These are phyloP conservation scores for Aspergillus taichungensis DNA, from an alignment of 495 filamentous ascomycete genomes.

Conservation along the genomic window DNA sequence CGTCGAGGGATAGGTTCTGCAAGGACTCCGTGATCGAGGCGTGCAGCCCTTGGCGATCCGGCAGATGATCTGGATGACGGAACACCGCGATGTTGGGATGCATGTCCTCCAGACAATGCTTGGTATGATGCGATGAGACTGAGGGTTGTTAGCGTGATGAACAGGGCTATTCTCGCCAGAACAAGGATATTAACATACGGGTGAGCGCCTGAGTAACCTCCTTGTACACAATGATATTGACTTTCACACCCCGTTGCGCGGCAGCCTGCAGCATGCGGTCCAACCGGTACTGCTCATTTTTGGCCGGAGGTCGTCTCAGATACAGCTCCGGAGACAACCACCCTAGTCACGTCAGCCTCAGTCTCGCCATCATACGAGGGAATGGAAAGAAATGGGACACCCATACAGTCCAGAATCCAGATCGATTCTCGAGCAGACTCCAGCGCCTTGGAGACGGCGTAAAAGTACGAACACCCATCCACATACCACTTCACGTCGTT, in stretches of 20 bases:
- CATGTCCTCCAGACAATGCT: slow-evolving; percentile 65
- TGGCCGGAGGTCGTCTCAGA: slow-evolving; percentile 72
- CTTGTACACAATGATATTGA: slow-evolving; percentile 94
- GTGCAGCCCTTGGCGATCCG: slow-evolving; percentile 52
- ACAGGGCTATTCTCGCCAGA: not conserved
- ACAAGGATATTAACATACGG: slow-evolving; percentile 46
- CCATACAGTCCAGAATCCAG: slow-evolving; percentile 81
- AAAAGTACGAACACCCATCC: slow-evolving; percentile 87
- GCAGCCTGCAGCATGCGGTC: slow-evolving; percentile 84
- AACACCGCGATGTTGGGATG: slow-evolving; percentile 89
- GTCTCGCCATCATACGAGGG: not conserved
- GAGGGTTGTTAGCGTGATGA: slow-evolving; percentile 2
- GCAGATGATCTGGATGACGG: slow-evolving; percentile 83
- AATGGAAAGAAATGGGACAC: not conserved
- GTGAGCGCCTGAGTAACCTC: slow-evolving; percentile 80
- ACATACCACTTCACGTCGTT: slow-evolving; percentile 86
- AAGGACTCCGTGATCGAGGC: slow-evolving; percentile 42
- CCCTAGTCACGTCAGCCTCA: slow-evolving; percentile 32
- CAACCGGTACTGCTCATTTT: slow-evolving; percentile 76
- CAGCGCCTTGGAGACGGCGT: slow-evolving; percentile 75
- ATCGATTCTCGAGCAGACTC: slow-evolving; percentile 78
- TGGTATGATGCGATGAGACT: slow-evolving; percentile 83
- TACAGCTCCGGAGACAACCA: slow-evolving; percentile 90
- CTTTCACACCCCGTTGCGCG: slow-evolving; percentile 75
- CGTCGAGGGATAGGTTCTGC: slow-evolving; percentile 43